Evolutionary conservation across 495 filamentous ascomycete genomes (phyloP), one percentile per base, ranked within the genome.

Genomic region (Darksidea phi): DNA sequence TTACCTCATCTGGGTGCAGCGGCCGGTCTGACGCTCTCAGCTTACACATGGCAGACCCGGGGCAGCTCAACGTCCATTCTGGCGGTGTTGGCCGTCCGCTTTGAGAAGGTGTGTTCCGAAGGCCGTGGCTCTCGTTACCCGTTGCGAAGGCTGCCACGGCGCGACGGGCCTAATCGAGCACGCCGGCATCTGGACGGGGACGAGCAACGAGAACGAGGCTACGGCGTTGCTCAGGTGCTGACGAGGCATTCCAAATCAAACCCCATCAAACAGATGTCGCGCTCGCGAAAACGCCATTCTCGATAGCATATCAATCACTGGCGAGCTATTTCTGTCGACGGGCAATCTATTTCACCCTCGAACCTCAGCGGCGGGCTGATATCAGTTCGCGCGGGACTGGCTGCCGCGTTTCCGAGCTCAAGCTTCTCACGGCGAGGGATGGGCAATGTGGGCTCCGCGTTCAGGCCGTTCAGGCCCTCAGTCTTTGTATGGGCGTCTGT

Each of bases 371-470:
- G 34, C 36, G 51, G 41, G 59, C 20, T 42, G 53, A 51, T 51
- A 63, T 50, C 51, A 56, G 45, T 59, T 64, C 65, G 65, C 61
- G 64, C 47, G 61, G 61, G 57, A 61, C 45, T 32, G 53, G 55
- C 55, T 36, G 56, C 61, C 49, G 66, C 66, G 45, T 49, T 68
- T 68, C 66, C 66, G 66, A 48, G 51, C 41, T 56, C 60, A 61
- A 60, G 65, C 61, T 68, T 66, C 51, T 51, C 10, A 59, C 50
- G 28, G 32, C 26, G 58, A 54, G 62, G 59, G 54, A 59, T 60
- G 59, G 59, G 63, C 59, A 59, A 50, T 42, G 48, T 53, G 36
- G 55, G 21, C 53, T 25, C 55, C 42, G 26, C 46, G 32, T 58
- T 53, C 47, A 46, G 55, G 20, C 11, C 63, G n/a, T n/a, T n/a